phyloP scores from a whole-genome alignment of 306 rosid species.

The Oemleria cerasiformis region DNA sequence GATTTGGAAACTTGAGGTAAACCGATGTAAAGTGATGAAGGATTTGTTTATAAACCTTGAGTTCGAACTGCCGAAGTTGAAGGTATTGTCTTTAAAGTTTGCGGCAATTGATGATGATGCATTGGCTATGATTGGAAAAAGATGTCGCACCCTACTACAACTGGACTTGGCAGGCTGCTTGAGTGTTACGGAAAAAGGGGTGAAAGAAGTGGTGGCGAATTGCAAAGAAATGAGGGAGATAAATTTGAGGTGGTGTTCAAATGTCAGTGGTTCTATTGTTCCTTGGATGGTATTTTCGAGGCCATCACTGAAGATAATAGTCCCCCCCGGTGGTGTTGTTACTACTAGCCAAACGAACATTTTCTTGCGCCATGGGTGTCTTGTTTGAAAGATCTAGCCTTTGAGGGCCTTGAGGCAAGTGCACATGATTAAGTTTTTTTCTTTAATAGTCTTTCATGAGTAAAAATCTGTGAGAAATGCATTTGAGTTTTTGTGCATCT shows the following conservation, averaged over 20 bases:
- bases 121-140: conserved; percentile 48
- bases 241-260: conserved; percentile 44
- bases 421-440: no score
- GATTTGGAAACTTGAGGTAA: conserved; percentile 43
- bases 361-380: conserved; percentile 56
- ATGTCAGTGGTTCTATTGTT: conserved; percentile 36
- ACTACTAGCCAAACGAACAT: conserved; percentile 30
- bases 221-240: conserved; percentile 60
- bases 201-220: conserved; percentile 44
- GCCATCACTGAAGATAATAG: conserved; percentile 53
- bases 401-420: background rate
- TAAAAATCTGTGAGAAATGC: background rate
- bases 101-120: conserved; percentile 44
- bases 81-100: conserved; percentile 39
- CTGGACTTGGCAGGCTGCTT: conserved; percentile 45
- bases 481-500: background rate
- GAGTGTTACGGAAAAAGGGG: conserved; percentile 54
- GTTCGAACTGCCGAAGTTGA: conserved; percentile 43
- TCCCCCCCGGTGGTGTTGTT: conserved; percentile 33
- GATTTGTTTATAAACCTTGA: conserved; percentile 27
- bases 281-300: conserved; percentile 44
- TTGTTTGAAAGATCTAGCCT: conserved; percentile 21
- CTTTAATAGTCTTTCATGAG: no score
- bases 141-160: conserved; percentile 38
- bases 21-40: conserved; percentile 19